phyloP scores from a whole-genome alignment of 2,329 filamentous ascomycete species.

The Trichoderma hamatum region DNA sequence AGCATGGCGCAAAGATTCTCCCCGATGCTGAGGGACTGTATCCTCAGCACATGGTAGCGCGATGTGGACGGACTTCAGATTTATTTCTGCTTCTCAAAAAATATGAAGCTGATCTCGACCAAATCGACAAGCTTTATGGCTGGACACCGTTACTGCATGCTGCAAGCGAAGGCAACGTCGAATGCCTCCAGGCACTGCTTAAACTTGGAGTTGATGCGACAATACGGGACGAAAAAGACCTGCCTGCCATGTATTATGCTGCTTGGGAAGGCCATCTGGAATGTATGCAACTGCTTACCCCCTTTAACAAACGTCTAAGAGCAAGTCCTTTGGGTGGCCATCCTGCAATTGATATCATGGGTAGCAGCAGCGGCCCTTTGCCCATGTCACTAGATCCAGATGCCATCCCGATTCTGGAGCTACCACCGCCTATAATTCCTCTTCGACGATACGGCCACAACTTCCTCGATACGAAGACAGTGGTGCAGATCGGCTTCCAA shows the following conservation, averaged over 20 bases:
- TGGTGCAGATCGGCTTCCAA: constrained; percentile 90
- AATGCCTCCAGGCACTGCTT: constrained; percentile 80
- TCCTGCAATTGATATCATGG: constrained; percentile 48
- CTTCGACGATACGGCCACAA: constrained; percentile 95
- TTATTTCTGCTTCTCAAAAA: constrained; percentile 79
- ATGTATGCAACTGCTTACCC: constrained; percentile 86
- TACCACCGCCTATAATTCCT: constrained; percentile 95
- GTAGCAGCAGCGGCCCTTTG: constrained; percentile 54
- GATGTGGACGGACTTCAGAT: constrained; percentile 80
- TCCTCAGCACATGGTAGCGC: constrained; percentile 93
- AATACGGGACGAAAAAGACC: constrained; percentile 85
- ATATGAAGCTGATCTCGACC: constrained; percentile 87
- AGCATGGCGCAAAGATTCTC: constrained; percentile 78
- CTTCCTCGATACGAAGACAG: constrained; percentile 96
- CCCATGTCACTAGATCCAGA: constrained; percentile 76
- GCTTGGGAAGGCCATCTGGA: constrained; percentile 96
- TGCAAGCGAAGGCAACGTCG: constrained; percentile 91
- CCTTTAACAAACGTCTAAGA: constrained; percentile 52
- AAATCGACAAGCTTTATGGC: constrained; percentile 92
- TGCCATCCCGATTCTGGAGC: constrained; percentile 85
- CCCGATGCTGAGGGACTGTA: constrained; percentile 95
- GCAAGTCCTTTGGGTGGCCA: constrained; percentile 51
- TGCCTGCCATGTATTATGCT: constrained; percentile 97
- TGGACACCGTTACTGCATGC: constrained; percentile 98
- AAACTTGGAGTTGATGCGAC: constrained; percentile 77